Evolutionary conservation across 1,284 basidiomycete species (phyloP).

Genomic region (Retiboletus flavoniger): DNA sequence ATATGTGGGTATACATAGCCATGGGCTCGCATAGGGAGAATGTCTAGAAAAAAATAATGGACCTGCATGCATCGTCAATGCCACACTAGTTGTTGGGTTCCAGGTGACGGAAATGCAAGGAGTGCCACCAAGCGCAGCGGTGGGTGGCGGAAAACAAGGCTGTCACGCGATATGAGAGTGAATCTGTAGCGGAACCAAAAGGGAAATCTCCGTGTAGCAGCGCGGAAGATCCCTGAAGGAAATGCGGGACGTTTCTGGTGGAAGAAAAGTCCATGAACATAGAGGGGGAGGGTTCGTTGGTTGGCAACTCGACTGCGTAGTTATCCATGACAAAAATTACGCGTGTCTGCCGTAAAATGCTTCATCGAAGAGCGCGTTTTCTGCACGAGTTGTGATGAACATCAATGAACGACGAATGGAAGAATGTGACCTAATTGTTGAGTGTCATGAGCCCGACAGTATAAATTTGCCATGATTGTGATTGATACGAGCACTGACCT

Average conservation of each 20-base stretch:
- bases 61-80: conserved; percentile 5
- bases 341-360: conserved; percentile 14
- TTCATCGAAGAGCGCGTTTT: conserved; percentile 19
- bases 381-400: conserved; percentile 19
- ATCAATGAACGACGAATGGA: conserved; percentile 13
- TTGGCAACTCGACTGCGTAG: conserved; percentile 4
- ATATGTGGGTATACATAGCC: conserved; percentile 21
- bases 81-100: conserved; percentile 3
- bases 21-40: conserved; percentile 2
- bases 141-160: conserved; percentile 1
- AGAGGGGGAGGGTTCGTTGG: conserved; percentile 1
- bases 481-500: conserved; percentile 1
- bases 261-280: conserved; percentile 4
- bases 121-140: conserved; percentile 22
- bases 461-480: background rate
- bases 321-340: conserved; percentile 4
- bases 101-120: conserved; percentile 25
- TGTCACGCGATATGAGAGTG: conserved; percentile 10
- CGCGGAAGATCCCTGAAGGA: conserved; percentile 3
- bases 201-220: background rate
- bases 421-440: background rate
- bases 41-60: background rate
- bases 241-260: background rate
- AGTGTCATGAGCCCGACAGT: background rate
- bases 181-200: conserved; percentile 9